A percentile compares a stretch with the other conserved stretches of the same genome.
Conservation (phyloP, 225 moss, liverwort and hornwort species). For the Straminergon stramineum region DNA sequence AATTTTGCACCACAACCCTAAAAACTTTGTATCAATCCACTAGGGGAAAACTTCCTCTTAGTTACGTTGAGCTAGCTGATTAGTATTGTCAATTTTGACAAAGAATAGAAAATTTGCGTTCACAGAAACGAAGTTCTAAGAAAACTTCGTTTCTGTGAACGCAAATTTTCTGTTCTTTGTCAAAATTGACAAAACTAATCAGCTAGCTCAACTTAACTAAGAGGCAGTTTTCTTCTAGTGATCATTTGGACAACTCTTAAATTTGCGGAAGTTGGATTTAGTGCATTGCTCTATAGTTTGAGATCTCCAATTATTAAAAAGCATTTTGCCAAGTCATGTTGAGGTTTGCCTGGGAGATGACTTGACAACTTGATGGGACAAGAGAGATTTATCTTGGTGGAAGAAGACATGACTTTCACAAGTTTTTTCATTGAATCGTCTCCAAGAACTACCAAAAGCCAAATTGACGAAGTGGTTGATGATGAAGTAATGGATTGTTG, state of each 20-base stretch:
- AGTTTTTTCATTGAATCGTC: fast-evolving
- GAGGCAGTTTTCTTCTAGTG: no score
- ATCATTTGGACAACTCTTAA: fast-evolving
- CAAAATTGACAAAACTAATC: no score
- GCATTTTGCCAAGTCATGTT: fast-evolving
- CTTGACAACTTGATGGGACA: fast-evolving
- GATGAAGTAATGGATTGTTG: neutral
- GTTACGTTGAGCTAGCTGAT: no score
- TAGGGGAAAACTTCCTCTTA: no score
- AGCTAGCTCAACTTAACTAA: no score
- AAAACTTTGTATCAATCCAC: fast-evolving
- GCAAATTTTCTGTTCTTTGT: no score
- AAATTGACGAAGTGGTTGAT: neutral
- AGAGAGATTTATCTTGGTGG: neutral
- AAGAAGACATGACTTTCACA: neutral
- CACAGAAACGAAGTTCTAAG: no score
- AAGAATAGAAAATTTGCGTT: no score
- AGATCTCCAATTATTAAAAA: neutral
- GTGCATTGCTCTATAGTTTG: fast-evolving
- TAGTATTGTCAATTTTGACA: no score
- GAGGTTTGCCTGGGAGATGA: neutral
- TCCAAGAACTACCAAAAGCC: fast-evolving
- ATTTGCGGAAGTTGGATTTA: neutral
- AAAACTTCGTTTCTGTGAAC: no score
- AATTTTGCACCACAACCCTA: fast-evolving